phyloP scores from a whole-genome alignment of 2,329 filamentous ascomycete species.

The Leptographium galeiforme region DNA sequence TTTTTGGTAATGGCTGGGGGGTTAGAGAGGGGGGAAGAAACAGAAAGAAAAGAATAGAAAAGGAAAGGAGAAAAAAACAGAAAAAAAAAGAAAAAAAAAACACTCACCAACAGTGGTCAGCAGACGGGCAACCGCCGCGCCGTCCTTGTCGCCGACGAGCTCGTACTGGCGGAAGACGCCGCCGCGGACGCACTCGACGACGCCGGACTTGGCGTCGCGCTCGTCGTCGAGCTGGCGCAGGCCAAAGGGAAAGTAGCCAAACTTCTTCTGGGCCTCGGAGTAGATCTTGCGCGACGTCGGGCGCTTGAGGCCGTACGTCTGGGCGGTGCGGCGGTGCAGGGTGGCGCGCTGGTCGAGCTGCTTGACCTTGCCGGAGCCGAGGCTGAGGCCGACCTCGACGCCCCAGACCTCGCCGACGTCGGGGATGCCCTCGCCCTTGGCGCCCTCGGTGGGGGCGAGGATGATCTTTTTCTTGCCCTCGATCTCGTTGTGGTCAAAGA shows the following conservation, averaged over 20 bases:
- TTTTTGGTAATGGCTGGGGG: constrained; percentile 86
- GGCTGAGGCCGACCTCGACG: constrained; percentile 85
- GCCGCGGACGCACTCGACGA: constrained; percentile 88
- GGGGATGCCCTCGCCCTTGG: constrained; percentile 79
- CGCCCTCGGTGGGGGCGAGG: constrained; percentile 69
- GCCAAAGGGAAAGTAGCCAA: constrained; percentile 95
- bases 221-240: constrained; percentile 94
- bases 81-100: neutral
- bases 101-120: constrained; percentile 84
- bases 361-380: constrained; percentile 92
- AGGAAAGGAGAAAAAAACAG: neutral
- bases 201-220: constrained; percentile 85
- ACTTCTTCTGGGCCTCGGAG: constrained; percentile 93
- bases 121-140: constrained; percentile 67
- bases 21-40: neutral
- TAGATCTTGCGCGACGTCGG: constrained; percentile 85
- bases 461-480: constrained; percentile 98
- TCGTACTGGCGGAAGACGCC: constrained; percentile 94
- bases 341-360: constrained; percentile 75
- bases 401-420: constrained; percentile 94
- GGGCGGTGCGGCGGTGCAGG: constrained; percentile 81
- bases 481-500: constrained; percentile 94
- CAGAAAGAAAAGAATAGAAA: neutral
- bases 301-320: constrained; percentile 87
- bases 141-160: constrained; percentile 87